phyloP scores from a whole-genome alignment of 441 rosid genomes.

The Bruguiera hainesii region DNA sequence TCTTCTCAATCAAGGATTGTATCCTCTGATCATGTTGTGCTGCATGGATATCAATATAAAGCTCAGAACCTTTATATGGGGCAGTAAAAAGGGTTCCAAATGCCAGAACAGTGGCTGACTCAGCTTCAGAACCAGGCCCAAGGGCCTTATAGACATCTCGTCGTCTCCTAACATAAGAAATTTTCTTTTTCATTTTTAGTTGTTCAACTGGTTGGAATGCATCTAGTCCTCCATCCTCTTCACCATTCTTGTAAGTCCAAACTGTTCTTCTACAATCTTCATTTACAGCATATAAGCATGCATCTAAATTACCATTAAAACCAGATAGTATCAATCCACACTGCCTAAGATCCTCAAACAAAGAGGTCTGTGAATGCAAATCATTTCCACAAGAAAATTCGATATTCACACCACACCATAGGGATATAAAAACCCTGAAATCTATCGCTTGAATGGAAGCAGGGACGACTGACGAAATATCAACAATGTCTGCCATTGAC shows the following conservation, averaged over 20 bases:
- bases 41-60: constrained; percentile 51
- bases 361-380: constrained; percentile 24
- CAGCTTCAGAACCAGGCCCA: constrained; percentile 70
- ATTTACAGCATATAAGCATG: constrained; percentile 61
- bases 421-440: constrained; percentile 68
- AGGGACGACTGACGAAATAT: constrained; percentile 61
- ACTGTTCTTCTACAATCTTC: constrained; percentile 84
- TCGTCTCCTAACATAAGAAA: constrained; percentile 59
- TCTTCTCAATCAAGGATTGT: constrained; percentile 56
- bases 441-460: constrained; percentile 62
- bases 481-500: constrained; percentile 74
- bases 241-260: constrained; percentile 64
- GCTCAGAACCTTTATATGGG: constrained; percentile 74
- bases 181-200: constrained; percentile 69
- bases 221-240: constrained; percentile 56
- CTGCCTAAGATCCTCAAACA: constrained; percentile 48
- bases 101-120: constrained; percentile 55
- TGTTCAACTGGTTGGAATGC: constrained; percentile 78
- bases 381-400: constrained; percentile 44
- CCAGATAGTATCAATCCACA: constrained; percentile 72
- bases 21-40: constrained; percentile 41
- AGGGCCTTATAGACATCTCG: constrained; percentile 57
- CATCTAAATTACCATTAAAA: constrained; percentile 48
- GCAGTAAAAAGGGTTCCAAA: constrained; percentile 88
- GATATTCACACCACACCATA: constrained; percentile 55